These are phyloP conservation scores for Laburnicola sp. DNA, from an alignment of 2,329 filamentous ascomycete genomes.

Conservation along the genomic window DNA sequence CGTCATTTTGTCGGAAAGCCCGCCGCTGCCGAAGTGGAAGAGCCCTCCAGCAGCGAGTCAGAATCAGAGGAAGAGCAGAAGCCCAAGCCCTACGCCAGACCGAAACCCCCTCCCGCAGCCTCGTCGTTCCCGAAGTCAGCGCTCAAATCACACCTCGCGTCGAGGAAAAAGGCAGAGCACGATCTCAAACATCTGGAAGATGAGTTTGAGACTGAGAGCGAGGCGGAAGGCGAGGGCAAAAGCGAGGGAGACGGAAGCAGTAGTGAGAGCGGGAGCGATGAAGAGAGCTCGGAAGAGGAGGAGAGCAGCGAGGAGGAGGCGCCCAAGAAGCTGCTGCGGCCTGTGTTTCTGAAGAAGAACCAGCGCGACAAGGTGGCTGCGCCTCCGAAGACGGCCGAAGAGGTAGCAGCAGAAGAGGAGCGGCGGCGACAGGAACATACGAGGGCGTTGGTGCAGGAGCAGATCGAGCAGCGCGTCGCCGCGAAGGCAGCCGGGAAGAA, in stretches of 20 bases:
- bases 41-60: conserved; percentile 49
- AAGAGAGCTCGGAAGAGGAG: conserved; percentile 53
- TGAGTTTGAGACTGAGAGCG: conserved; percentile 63
- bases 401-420: conserved; percentile 54
- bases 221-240: conserved; percentile 28
- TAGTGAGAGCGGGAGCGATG: conserved; percentile 30
- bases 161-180: conserved; percentile 37
- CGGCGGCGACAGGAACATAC: conserved; percentile 69
- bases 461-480: conserved; percentile 79
- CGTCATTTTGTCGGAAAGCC: conserved; percentile 87
- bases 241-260: conserved; percentile 22
- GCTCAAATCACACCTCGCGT: conserved; percentile 49
- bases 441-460: conserved; percentile 82
- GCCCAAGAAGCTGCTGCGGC: conserved; percentile 62
- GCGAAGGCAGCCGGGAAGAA: conserved; percentile 76
- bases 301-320: conserved; percentile 62
- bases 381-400: conserved; percentile 42
- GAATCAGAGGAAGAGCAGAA: conserved; percentile 57
- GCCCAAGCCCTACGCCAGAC: conserved; percentile 37
- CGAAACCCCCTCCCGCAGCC: conserved; percentile 46
- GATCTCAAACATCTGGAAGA: conserved; percentile 50
- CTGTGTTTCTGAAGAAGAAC: conserved; percentile 68
- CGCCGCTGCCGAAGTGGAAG: conserved; percentile 50
- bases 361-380: conserved; percentile 53
- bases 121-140: conserved; percentile 53